Percentiles rank a stretch among this genome's conserved stretches.
phyloP scores from a whole-genome alignment of 2,329 filamentous ascomycete species.

The Sporothrix humicola region DNA sequence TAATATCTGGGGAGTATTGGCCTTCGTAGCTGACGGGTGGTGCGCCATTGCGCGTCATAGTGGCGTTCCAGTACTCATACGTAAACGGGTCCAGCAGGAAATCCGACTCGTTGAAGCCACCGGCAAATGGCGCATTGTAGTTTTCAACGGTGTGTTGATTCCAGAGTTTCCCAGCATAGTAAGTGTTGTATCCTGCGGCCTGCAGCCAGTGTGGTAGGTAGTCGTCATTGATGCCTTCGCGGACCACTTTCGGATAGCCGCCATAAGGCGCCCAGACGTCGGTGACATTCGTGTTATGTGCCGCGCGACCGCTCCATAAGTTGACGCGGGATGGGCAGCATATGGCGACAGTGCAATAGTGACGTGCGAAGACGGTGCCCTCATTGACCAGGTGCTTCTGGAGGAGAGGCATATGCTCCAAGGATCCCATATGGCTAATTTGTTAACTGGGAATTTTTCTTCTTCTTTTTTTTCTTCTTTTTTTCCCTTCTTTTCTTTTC shows the following conservation, averaged over 20 bases:
- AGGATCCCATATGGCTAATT: slow-evolving; percentile 15
- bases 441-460: not conserved
- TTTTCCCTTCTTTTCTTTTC: not conserved
- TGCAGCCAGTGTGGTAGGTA: slow-evolving; percentile 75
- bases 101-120: slow-evolving; percentile 63
- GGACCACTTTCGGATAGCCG: slow-evolving; percentile 70
- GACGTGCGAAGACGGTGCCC: not conserved
- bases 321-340: slow-evolving; percentile 72
- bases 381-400: slow-evolving; percentile 2
- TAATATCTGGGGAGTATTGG: slow-evolving; percentile 47
- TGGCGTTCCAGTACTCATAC: slow-evolving; percentile 67
- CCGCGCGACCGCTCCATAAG: slow-evolving; percentile 70
- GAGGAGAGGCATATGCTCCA: slow-evolving; percentile 11
- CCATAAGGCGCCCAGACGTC: slow-evolving; percentile 61
- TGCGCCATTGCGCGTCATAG: slow-evolving; percentile 61
- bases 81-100: slow-evolving; percentile 66
- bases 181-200: slow-evolving; percentile 69
- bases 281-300: slow-evolving; percentile 69
- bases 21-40: slow-evolving; percentile 61
- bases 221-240: slow-evolving; percentile 67
- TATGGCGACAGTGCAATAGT: slow-evolving; percentile 48
- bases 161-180: slow-evolving; percentile 68
- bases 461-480: not conserved
- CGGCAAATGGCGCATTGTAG: slow-evolving; percentile 62
- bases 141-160: slow-evolving; percentile 67